phyloP scores from a whole-genome alignment of 768 basidiomycete genomes.

The Lactarius hatsudake region DNA sequence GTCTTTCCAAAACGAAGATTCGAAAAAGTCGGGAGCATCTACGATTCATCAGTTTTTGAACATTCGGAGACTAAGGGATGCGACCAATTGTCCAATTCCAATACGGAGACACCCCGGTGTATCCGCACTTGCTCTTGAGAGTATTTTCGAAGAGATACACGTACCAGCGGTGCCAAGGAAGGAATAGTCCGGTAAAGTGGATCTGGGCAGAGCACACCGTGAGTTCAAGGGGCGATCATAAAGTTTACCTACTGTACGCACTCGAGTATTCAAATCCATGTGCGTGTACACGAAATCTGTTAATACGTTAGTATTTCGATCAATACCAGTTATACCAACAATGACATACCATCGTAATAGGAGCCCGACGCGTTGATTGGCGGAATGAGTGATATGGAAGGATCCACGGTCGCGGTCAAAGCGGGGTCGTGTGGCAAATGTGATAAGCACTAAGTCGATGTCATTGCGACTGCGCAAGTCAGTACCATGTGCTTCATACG shows the following conservation, averaged over 20 bases:
- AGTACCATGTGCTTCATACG: background rate
- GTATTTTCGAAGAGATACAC: slow-evolving; percentile 28
- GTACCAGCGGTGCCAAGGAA: slow-evolving; percentile 34
- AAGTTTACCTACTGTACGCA: background rate
- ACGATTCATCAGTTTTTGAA: background rate
- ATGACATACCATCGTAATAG: slow-evolving; percentile 26
- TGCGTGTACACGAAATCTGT: slow-evolving; percentile 31
- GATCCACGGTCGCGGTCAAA: slow-evolving; percentile 15
- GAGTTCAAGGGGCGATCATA: background rate
- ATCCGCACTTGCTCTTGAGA: slow-evolving; percentile 30
- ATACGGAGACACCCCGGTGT: slow-evolving; percentile 30
- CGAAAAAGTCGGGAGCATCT: slow-evolving; percentile 31
- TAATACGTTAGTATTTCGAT: background rate
- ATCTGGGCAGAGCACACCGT: slow-evolving; percentile 21
- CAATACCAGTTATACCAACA: too few species aligned
- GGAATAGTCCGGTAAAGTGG: slow-evolving; percentile 31
- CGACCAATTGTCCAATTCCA: slow-evolving; percentile 34
- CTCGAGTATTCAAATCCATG: slow-evolving; percentile 31
- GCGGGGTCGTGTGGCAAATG: slow-evolving; percentile 25
- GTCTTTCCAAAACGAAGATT: slow-evolving; percentile 29
- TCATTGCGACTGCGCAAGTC: background rate
- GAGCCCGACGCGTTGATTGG: slow-evolving; percentile 25
- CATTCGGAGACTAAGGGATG: background rate
- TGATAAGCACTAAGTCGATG: slow-evolving; percentile 22
- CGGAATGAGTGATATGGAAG: slow-evolving; percentile 20